Evolutionary conservation across 2,329 filamentous ascomycete species (phyloP).

Genomic region (Hypomyces perniciosus): DNA sequence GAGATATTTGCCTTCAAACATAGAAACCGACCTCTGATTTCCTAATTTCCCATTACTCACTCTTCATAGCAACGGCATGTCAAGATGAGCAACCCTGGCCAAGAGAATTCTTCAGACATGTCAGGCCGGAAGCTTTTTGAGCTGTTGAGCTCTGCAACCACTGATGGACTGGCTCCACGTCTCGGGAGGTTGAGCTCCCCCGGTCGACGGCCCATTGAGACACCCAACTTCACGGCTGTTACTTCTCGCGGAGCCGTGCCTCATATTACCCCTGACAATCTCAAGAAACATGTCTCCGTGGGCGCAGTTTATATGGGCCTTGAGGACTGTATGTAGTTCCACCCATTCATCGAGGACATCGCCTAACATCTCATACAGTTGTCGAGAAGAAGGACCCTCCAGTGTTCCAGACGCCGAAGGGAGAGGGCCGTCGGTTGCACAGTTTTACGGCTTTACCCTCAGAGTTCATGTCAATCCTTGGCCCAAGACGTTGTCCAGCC

Average conservation of each 20-base stretch:
- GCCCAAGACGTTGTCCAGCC: constrained; percentile 70
- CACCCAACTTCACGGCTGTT: constrained; percentile 74
- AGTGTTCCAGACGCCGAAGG: constrained; percentile 37
- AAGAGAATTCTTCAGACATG: constrained; percentile 19
- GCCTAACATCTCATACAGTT: constrained; percentile 32
- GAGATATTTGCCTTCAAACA: background rate
- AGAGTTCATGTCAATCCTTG: constrained; percentile 63
- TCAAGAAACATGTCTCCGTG: constrained; percentile 59
- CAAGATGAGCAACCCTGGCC: constrained; percentile 25
- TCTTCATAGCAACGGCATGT: constrained; percentile 10
- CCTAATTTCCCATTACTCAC: background rate
- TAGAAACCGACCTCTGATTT: background rate
- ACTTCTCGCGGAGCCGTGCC: constrained; percentile 81
- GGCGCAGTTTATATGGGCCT: constrained; percentile 72
- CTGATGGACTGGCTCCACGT: constrained; percentile 47
- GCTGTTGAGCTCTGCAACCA: constrained; percentile 36
- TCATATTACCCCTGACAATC: constrained; percentile 82
- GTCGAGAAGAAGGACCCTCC: constrained; percentile 49
- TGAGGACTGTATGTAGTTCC: constrained; percentile 73
- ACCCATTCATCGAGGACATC: background rate
- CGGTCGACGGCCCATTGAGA: constrained; percentile 62
- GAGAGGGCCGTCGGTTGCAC: constrained; percentile 54
- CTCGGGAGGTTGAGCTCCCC: constrained; percentile 60
- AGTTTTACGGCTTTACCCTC: constrained; percentile 69
- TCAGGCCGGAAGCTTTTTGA: constrained; percentile 35